Conservation (phyloP, 768 basidiomycete species). For the Gymnopilus junonius region DNA sequence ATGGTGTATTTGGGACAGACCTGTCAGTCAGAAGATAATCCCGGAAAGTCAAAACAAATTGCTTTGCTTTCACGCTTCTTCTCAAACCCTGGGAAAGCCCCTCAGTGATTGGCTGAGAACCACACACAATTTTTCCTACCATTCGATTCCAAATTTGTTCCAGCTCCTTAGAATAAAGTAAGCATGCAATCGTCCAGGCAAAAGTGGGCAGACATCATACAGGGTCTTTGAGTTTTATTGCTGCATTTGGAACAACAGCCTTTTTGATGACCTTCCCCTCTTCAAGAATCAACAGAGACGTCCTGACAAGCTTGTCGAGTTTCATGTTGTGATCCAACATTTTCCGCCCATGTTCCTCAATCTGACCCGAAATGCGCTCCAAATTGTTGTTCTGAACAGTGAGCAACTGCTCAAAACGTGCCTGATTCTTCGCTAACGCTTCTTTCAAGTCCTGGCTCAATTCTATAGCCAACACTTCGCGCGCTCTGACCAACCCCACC, state of each 20-base stretch:
- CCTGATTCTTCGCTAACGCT: background rate
- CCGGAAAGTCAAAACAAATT: slow-evolving; percentile 41
- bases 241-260: background rate
- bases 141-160: slow-evolving; percentile 11
- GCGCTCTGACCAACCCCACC: background rate
- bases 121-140: background rate
- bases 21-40: slow-evolving; percentile 37
- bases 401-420: slow-evolving; percentile 17
- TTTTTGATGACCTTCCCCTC: slow-evolving; percentile 9
- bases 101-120: background rate
- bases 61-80: slow-evolving; percentile 41
- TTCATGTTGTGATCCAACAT: slow-evolving; percentile 5
- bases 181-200: background rate
- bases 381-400: slow-evolving; percentile 6
- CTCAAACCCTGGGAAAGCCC: slow-evolving; percentile 35
- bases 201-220: background rate
- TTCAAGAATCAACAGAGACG: slow-evolving; percentile 2
- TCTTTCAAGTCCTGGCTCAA: slow-evolving; percentile 4
- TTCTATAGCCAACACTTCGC: slow-evolving; percentile 5
- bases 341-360: background rate
- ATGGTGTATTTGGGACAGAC: background rate
- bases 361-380: background rate
- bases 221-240: slow-evolving; percentile 11
- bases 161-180: slow-evolving; percentile 2
- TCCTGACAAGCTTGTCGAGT: background rate